A percentile compares a stretch with the other conserved stretches of the same genome.
Conservation (phyloP, 768 basidiomycete genomes). For the Tricholoma bakamatsutake region DNA sequence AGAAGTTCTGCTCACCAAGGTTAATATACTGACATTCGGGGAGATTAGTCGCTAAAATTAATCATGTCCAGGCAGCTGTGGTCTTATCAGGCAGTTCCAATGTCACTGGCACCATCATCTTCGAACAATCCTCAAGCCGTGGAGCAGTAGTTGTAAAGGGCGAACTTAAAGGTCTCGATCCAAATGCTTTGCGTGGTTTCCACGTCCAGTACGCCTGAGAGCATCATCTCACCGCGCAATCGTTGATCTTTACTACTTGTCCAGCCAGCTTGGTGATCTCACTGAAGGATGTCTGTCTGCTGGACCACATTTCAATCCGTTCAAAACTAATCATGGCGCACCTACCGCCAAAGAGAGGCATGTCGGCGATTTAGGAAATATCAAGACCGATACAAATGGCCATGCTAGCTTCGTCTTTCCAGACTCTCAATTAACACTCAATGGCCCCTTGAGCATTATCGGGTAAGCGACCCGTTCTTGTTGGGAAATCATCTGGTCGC, state of each 20-base stretch:
- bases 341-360: slow-evolving; percentile 51
- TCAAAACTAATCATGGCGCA: slow-evolving; percentile 58
- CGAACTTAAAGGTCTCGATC: slow-evolving; percentile 52
- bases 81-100: slow-evolving; percentile 56
- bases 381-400: slow-evolving; percentile 55
- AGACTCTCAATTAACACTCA: slow-evolving; percentile 59
- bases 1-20: slow-evolving; percentile 15
- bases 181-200: slow-evolving; percentile 60
- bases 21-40: not conserved
- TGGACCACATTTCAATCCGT: slow-evolving; percentile 76
- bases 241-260: not conserved
- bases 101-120: slow-evolving; percentile 60
- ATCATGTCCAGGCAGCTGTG: slow-evolving; percentile 29
- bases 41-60: not conserved
- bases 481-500: not conserved
- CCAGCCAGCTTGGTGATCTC: slow-evolving; percentile 52
- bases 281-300: slow-evolving; percentile 61
- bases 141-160: slow-evolving; percentile 60
- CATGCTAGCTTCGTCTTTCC: slow-evolving; percentile 50
- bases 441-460: slow-evolving; percentile 60
- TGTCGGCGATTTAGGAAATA: slow-evolving; percentile 75
- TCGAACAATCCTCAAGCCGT: slow-evolving; percentile 45
- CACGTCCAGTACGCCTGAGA: slow-evolving; percentile 64
- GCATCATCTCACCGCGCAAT: not conserved
- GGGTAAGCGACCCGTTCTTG: slow-evolving; percentile 42